Base-by-base conservation (phyloP, 495 filamentous ascomycete genomes). In the Penicillium pulvis region DNA sequence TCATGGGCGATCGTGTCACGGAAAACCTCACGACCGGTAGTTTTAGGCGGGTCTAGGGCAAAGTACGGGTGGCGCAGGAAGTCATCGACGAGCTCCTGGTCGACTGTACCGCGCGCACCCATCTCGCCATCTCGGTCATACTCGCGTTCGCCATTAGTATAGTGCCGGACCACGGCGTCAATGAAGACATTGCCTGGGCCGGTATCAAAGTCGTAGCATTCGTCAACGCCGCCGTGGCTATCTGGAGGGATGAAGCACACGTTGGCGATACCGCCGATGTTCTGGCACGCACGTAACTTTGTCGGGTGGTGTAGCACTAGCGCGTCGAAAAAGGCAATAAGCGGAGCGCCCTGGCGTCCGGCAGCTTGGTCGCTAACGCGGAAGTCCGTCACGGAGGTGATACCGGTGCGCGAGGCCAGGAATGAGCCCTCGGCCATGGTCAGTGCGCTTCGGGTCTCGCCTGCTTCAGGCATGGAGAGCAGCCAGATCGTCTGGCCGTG, bases 401-500 rank as follows among this genome's bases (percentile, higher is more conserved):
- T 77, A 10, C 76, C 74, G 0, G 73, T 79, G 26, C 74, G 72
- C 1, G 74, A 73, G 19, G 74, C 73, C 19, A 79, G 68, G 43
- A 79, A 75, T 20, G 70, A 67, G 12, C 75, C 76, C 50, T 80
- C 78, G 26, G 74, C 77, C 63, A 80, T 71, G 2, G 76, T 81
- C 19, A 84, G 53, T 12, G 81, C 80, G 24, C 75, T 77, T 24
- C 74, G 71, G 33, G 75, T 78, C 61, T 82, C 75, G 30, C 75
- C 79, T 6, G 66, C 62, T 49, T 75, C 71, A 1, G 81, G 81
- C 79, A 84, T 83, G 44, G 73, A 75, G 30, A 82, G 71, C 6
- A 83, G 71, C 81, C 80, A 86, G 45, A 86, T 84, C 2, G 83
- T 85, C 59, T 85, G 82, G 11, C 82, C 83, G 52, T 85, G 81